Evolutionary conservation across 2,329 filamentous ascomycete genomes (phyloP).

Genomic region (Rhinocladiella mackenziei): DNA sequence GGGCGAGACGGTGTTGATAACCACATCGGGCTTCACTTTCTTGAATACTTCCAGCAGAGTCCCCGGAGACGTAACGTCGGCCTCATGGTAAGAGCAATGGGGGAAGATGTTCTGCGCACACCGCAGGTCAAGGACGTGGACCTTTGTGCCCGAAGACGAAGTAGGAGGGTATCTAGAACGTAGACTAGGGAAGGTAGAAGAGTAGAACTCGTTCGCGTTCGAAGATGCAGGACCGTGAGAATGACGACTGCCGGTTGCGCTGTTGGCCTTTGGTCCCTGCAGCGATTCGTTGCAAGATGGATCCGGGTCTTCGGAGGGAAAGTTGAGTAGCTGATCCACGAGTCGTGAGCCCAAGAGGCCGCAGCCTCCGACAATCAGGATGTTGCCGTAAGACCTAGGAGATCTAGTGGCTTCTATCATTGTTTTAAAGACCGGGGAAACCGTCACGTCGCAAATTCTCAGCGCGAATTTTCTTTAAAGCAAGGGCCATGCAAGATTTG

Average conservation of each 20-base stretch:
- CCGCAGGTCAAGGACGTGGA: conserved; percentile 69
- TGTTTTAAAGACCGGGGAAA: too few relatives aligned
- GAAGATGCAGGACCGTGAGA: conserved; percentile 31
- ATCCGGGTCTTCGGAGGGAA: conserved; percentile 44
- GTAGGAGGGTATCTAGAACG: conserved; percentile 41
- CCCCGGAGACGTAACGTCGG: conserved; percentile 68
- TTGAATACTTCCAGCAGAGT: conserved; percentile 61
- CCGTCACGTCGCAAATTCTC: too few relatives aligned
- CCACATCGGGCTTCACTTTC: conserved; percentile 68
- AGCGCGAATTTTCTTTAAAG: too few relatives aligned
- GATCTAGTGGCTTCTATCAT: conserved; percentile 11
- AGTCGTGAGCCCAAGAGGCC: conserved; percentile 82
- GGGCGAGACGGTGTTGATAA: conserved; percentile 87
- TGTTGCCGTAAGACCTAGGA: conserved; percentile 56
- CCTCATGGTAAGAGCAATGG: conserved; percentile 65
- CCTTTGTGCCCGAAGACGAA: conserved; percentile 44
- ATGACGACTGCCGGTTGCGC: conserved; percentile 34
- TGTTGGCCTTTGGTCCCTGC: conserved; percentile 14
- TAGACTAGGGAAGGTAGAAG: conserved; percentile 38
- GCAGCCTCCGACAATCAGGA: conserved; percentile 77
- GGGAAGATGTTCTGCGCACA: conserved; percentile 64
- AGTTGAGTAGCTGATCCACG: conserved; percentile 65
- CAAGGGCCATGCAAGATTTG: too few relatives aligned
- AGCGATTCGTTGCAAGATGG: conserved; percentile 3
- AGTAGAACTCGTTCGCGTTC: conserved; percentile 12